These are phyloP conservation scores for Taphrina flavorubra DNA, from an alignment of 1,139 yeast species.

Conservation along the genomic window DNA sequence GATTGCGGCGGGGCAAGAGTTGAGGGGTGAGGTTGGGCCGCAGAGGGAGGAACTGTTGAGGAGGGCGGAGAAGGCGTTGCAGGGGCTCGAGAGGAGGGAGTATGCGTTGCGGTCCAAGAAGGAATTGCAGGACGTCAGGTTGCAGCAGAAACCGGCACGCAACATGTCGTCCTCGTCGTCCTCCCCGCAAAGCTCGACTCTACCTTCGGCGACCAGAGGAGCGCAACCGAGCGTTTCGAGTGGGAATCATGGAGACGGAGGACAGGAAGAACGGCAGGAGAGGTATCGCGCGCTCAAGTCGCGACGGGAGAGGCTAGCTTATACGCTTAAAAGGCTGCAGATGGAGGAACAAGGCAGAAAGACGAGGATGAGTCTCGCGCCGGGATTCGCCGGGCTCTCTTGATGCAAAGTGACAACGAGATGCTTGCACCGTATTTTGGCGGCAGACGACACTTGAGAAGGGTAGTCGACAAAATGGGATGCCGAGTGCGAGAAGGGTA, in stretches of 20 bases:
- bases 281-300: conserved; percentile 28
- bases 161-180: no score
- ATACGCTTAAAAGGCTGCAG: conserved; percentile 33
- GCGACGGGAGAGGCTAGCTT: conserved; percentile 38
- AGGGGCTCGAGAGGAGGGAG: conserved; percentile 37
- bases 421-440: no score
- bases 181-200: background rate
- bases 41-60: conserved; percentile 34
- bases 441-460: no score
- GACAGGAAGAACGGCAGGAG: conserved; percentile 1
- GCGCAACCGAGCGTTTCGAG: no score
- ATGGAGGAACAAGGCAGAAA: conserved; percentile 35
- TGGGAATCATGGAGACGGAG: background rate
- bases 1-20: conserved; percentile 30
- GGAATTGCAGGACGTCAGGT: conserved; percentile 41
- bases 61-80: conserved; percentile 39
- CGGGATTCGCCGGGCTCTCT: conserved; percentile 1
- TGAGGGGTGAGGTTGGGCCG: conserved; percentile 40
- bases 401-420: background rate
- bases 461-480: no score
- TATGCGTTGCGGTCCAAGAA: conserved; percentile 23
- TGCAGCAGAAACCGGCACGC: conserved; percentile 38
- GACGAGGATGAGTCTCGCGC: conserved; percentile 40
- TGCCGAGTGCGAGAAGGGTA: no score
- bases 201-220: no score